A percentile compares a stretch with the other conserved stretches of the same genome.
Evolutionary conservation across 495 filamentous ascomycete genomes (phyloP).

Genomic region (Amorphotheca resinae): DNA sequence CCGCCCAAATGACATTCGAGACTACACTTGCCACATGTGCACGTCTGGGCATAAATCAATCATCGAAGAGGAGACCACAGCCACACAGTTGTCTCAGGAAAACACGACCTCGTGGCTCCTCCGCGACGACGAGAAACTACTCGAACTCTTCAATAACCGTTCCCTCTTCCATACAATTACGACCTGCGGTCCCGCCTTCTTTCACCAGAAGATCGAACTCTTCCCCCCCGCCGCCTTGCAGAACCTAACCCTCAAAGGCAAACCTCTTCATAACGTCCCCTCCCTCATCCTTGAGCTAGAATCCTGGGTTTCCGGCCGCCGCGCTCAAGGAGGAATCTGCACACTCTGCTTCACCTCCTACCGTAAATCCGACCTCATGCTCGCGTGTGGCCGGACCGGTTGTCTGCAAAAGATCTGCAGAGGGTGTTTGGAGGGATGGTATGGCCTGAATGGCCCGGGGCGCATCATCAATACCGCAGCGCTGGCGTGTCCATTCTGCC

Average conservation of each 20-base stretch:
- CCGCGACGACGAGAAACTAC: conserved; percentile 23
- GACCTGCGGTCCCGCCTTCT: conserved; percentile 18
- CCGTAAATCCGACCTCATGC: conserved; percentile 15
- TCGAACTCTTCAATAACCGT: conserved; percentile 25
- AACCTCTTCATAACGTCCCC: conserved; percentile 28
- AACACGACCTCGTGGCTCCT: conserved; percentile 30
- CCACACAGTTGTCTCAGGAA: conserved; percentile 21
- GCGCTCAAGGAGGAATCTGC: conserved; percentile 24
- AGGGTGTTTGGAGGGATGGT: conserved; percentile 21
- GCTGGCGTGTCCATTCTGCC: conserved; percentile 32
- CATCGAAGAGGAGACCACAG: conserved; percentile 22
- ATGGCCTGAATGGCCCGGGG: conserved; percentile 22
- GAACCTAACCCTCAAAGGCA: conserved; percentile 23
- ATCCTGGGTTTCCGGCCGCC: conserved; percentile 24
- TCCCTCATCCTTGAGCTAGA: conserved; percentile 23
- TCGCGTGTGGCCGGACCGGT: conserved; percentile 20
- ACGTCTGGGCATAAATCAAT: conserved; percentile 21
- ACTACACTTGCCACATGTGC: conserved; percentile 30
- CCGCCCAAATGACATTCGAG: conserved; percentile 17
- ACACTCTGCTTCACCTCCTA: conserved; percentile 29
- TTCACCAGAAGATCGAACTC: conserved; percentile 25
- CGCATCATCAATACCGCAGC: conserved; percentile 29
- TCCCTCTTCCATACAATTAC: conserved; percentile 29
- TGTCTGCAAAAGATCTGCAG: conserved; percentile 22
- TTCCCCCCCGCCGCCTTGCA: conserved; percentile 19